phyloP scores from a whole-genome alignment of 768 basidiomycete species.

The Lentinula lateritia region DNA sequence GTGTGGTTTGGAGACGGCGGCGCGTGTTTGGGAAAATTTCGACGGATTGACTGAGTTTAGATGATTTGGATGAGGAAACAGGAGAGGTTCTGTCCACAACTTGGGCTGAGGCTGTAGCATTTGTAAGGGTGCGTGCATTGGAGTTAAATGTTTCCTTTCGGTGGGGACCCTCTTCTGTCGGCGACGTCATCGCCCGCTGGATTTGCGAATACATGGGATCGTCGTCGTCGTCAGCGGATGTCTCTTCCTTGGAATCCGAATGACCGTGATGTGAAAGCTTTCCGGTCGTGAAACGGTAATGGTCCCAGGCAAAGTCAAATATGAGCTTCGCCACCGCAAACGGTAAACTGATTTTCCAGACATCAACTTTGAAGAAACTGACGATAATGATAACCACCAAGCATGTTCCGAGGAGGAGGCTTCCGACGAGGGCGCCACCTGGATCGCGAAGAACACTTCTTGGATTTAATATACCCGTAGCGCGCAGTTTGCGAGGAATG shows the following conservation, averaged over 20 bases:
- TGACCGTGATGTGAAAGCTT: slow-evolving; percentile 17
- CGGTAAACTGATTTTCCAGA: slow-evolving; percentile 81
- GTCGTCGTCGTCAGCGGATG: not conserved
- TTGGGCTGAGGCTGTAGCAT: not conserved
- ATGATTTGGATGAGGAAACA: not conserved
- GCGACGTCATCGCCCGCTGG: slow-evolving; percentile 9
- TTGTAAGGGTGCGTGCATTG: not conserved
- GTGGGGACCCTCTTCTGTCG: not conserved
- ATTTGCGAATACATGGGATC: slow-evolving; percentile 11
- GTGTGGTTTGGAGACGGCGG: not conserved
- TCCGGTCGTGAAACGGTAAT: slow-evolving; percentile 34
- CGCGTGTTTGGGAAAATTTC: slow-evolving; percentile 1
- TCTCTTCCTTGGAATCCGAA: slow-evolving; percentile 13
- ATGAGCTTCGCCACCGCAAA: slow-evolving; percentile 70
- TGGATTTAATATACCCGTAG: slow-evolving; percentile 36
- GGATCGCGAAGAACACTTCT: slow-evolving; percentile 68
- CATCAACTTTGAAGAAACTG: slow-evolving; percentile 71
- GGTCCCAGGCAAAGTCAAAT: slow-evolving; percentile 60
- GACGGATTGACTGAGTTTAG: not conserved
- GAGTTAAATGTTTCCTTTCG: slow-evolving; percentile 4
- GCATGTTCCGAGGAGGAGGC: slow-evolving; percentile 56
- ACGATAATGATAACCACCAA: slow-evolving; percentile 72
- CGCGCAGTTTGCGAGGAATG: slow-evolving; percentile 42
- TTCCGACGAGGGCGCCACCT: slow-evolving; percentile 68
- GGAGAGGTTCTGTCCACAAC: not conserved